Base-by-base conservation (phyloP, 2,329 filamentous ascomycete species). In the Diaporthe australafricana region DNA sequence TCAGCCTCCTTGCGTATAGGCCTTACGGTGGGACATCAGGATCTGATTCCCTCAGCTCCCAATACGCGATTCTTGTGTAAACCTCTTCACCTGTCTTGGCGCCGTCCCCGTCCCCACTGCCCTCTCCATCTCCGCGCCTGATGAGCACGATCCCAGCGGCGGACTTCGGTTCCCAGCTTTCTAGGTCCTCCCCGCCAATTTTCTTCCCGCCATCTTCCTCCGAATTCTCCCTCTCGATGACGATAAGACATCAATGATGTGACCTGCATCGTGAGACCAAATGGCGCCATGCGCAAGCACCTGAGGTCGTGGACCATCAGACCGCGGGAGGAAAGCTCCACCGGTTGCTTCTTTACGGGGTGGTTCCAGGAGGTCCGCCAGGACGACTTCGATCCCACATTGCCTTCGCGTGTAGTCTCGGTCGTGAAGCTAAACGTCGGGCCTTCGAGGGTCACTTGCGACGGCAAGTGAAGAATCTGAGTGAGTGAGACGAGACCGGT, bases 371-470 rank as follows among this genome's bases (percentile, higher is more conserved):
- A 5, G 9, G 22, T 11, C 2, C 22, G 48, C 45, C 45, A 48
- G 20, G 20, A 14, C 1, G 0, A 14, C 25, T 2, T n/a, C n/a
- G n/a, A n/a, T n/a, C n/a, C n/a, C 11, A 11, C 5, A 3, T 27
- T 27, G 48, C 12, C 5, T 1, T 12, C 9, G 11, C 4, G 16
- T 2, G 22, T 52, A 6, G 22, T 17, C 16, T 12, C 11, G 3
- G 48, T 52, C 4, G 48, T 52, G 22, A 25, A 27, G 14, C 22
- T 52, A 22, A 52, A 52, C 22, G 48, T 52, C 12, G 48, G 48
- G 22, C 48, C 48, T 22, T 52, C 25, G 5, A 52, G 48, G 5
- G 22, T 52, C 22, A 52, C 48, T 11, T 22, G n/a, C 1, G 48
- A 52, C 1, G 5, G 25, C 7, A 52, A 17, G 22, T 14, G 8